A percentile compares a stretch with the other conserved stretches of the same genome.
Conservation (phyloP, 2,329 filamentous ascomycete species). For the Penicillium sp. region DNA sequence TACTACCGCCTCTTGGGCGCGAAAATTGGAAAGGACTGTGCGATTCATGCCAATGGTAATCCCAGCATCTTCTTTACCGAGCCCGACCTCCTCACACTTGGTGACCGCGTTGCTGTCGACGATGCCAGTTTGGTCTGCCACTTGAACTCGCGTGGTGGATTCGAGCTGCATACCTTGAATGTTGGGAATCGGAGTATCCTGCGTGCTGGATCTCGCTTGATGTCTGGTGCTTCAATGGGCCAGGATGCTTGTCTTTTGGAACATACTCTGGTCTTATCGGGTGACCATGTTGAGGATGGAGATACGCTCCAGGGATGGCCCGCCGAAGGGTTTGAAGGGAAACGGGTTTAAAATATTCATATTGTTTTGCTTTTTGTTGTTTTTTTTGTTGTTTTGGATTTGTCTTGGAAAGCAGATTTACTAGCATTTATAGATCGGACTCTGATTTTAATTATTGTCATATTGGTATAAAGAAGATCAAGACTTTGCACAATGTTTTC, state of each 20-base stretch:
- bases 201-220: slow-evolving; percentile 51
- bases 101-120: slow-evolving; percentile 54
- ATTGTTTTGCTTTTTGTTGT: not conserved
- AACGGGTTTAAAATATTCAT: slow-evolving; percentile 3
- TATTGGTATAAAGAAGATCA: not conserved
- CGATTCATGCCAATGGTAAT: slow-evolving; percentile 53
- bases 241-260: slow-evolving; percentile 54
- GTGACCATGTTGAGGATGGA: slow-evolving; percentile 53
- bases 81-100: slow-evolving; percentile 55
- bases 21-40: slow-evolving; percentile 54
- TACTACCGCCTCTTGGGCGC: slow-evolving; percentile 57
- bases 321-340: slow-evolving; percentile 41
- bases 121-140: slow-evolving; percentile 57
- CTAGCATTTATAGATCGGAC: not conserved
- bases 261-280: slow-evolving; percentile 58
- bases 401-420: not conserved
- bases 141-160: slow-evolving; percentile 57
- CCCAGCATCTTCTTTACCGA: slow-evolving; percentile 57
- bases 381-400: too few relatives aligned
- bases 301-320: slow-evolving; percentile 57
- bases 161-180: slow-evolving; percentile 52
- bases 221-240: slow-evolving; percentile 55
- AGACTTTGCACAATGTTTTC: not conserved
- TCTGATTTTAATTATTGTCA: not conserved
- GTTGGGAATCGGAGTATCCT: slow-evolving; percentile 55